phyloP scores from a whole-genome alignment of 352 stramenopile genomes.

The Blastocystis sp. region DNA sequence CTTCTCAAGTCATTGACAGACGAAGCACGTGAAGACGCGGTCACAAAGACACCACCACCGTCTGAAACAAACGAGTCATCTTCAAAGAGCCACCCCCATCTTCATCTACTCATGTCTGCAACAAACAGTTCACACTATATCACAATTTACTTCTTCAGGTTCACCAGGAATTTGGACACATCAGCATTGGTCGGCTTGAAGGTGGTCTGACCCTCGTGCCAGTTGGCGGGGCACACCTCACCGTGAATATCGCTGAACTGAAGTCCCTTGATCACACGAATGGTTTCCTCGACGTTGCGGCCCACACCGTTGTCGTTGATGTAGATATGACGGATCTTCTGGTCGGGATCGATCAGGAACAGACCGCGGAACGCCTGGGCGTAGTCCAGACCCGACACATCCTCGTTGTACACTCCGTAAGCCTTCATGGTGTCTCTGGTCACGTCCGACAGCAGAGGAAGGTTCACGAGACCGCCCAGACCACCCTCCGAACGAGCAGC shows the following conservation, averaged over 20 bases:
- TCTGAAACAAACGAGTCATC: no score
- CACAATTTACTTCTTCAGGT: constrained; percentile 49
- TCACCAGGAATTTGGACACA: constrained; percentile 48
- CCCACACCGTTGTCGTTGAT: constrained; percentile 56
- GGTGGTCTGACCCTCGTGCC: constrained; percentile 48
- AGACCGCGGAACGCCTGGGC: constrained; percentile 56
- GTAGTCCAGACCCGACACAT: constrained; percentile 46
- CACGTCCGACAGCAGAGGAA: constrained; percentile 54
- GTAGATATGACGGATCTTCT: constrained; percentile 43
- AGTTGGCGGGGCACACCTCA: constrained; percentile 53
- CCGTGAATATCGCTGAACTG: constrained; percentile 48
- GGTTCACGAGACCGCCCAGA: constrained; percentile 9
- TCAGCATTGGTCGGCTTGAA: constrained; percentile 6
- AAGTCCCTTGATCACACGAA: constrained; percentile 54
- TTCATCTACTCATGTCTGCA: background rate
- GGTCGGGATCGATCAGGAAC: constrained; percentile 52
- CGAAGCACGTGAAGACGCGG: no score
- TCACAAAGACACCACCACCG: no score
- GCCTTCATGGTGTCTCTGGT: constrained; percentile 50
- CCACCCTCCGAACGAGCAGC: constrained; percentile 26
- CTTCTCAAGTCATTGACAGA: constrained; percentile 3
- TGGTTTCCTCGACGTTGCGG: constrained; percentile 51
- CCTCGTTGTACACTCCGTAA: constrained; percentile 55
- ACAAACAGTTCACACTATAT: background rate
- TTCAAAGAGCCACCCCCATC: no score